Percentiles rank a stretch among this genome's conserved stretches.
Conservation (phyloP, 2,329 filamentous ascomycete species). For the Ophiocordyceps unilateralis region DNA sequence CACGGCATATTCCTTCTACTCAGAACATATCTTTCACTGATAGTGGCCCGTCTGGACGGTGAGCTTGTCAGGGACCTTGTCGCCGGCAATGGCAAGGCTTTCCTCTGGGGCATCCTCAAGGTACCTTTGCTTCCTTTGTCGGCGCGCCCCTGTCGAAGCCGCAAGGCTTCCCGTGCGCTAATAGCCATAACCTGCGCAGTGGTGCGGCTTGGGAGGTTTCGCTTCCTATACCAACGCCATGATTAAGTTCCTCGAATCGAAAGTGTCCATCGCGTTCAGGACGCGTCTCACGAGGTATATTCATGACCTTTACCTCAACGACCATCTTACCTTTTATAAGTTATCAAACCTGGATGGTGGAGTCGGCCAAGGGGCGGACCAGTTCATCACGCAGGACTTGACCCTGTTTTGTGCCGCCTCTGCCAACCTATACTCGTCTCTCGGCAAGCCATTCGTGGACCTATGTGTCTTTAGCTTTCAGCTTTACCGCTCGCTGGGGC, state of each 20-base stretch:
- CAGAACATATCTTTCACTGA: constrained; percentile 80
- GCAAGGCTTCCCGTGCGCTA: constrained; percentile 1
- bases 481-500: constrained; percentile 78
- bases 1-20: constrained; percentile 83
- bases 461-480: constrained; percentile 97
- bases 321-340: constrained; percentile 93
- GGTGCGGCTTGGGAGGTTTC: constrained; percentile 84
- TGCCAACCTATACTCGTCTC: constrained; percentile 81
- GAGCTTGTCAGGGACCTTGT: constrained; percentile 93
- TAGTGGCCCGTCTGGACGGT: constrained; percentile 84
- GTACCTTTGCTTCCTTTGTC: constrained; percentile 16
- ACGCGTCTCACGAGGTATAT: constrained; percentile 92
- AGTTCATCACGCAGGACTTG: constrained; percentile 94
- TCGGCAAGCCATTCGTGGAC: constrained; percentile 97
- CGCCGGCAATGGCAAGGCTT: constrained; percentile 78
- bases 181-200: constrained; percentile 25
- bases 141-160: background rate
- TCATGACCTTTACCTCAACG: constrained; percentile 89
- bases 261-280: constrained; percentile 95
- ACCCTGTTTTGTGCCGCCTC: constrained; percentile 90
- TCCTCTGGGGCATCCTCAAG: constrained; percentile 77
- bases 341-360: constrained; percentile 84
- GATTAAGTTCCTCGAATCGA: constrained; percentile 97
- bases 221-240: constrained; percentile 96
- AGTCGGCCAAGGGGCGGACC: constrained; percentile 79